phyloP scores from a whole-genome alignment of 176 grass and related monocot species.

The Eremochloa ophiuroides region DNA sequence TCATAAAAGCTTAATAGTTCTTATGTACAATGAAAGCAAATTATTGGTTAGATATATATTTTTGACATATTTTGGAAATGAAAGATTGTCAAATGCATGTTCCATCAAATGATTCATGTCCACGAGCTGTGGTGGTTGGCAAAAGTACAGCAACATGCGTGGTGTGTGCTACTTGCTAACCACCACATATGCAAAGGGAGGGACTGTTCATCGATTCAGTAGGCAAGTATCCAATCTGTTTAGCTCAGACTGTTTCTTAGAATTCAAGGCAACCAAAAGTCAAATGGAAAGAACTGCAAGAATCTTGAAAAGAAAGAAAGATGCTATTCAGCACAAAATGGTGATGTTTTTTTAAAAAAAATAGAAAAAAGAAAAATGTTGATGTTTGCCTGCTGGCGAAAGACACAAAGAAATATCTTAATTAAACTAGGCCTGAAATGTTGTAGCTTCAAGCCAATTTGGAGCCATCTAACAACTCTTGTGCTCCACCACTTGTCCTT shows the following conservation, averaged over 20 bases:
- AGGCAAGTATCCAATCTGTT: slow-evolving; percentile 15
- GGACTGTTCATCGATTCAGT: slow-evolving; percentile 9
- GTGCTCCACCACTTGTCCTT: slow-evolving; percentile 24
- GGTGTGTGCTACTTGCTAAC: slow-evolving; percentile 16
- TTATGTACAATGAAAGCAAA: not conserved
- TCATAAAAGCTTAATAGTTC: not conserved
- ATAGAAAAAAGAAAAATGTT: too few species aligned
- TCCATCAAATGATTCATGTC: slow-evolving; percentile 19
- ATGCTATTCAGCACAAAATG: slow-evolving; percentile 17
- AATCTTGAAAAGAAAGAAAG: slow-evolving; percentile 29
- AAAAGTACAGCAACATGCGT: slow-evolving; percentile 16
- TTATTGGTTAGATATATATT: not conserved
- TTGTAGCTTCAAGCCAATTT: slow-evolving; percentile 6
- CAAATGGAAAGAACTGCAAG: slow-evolving; percentile 40
- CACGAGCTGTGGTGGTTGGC: not conserved
- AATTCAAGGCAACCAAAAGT: slow-evolving; percentile 49
- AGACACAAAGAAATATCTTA: slow-evolving; percentile 7
- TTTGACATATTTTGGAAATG: not conserved
- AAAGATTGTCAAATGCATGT: not conserved
- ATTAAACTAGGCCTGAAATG: not conserved
- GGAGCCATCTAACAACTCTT: slow-evolving; percentile 20
- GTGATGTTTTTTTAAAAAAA: too few species aligned
- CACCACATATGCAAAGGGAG: not conserved
- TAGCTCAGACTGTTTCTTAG: slow-evolving; percentile 44
- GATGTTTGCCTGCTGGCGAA: slow-evolving; percentile 13